Evolutionary conservation across 2,329 filamentous ascomycete genomes (phyloP).

Genomic region (Verticillium nonalfalfae): DNA sequence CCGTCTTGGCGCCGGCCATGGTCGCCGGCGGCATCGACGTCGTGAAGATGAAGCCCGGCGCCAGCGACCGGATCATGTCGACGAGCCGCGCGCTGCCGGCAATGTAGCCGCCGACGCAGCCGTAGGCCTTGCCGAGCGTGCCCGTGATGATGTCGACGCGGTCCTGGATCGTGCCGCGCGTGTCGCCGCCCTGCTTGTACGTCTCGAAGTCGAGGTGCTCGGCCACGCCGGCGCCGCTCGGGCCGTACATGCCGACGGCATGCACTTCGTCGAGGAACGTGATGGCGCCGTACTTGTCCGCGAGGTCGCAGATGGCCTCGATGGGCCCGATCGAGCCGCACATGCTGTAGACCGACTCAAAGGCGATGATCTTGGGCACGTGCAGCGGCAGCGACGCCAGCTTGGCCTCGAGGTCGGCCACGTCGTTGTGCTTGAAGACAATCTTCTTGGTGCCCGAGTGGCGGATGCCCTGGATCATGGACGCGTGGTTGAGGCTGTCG

Average conservation of each 20-base stretch:
- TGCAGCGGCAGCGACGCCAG: conserved; percentile 79
- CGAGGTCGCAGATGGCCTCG: conserved; percentile 89
- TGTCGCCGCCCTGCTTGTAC: conserved; percentile 62
- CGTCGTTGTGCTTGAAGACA: conserved; percentile 97
- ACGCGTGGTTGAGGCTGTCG: conserved; percentile 94
- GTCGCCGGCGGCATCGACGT: conserved; percentile 92
- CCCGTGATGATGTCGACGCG: conserved; percentile 97
- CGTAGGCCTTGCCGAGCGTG: conserved; percentile 95
- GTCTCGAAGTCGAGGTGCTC: conserved; percentile 95
- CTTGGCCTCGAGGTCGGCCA: conserved; percentile 89
- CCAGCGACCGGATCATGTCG: conserved; percentile 88
- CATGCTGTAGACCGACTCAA: conserved; percentile 99
- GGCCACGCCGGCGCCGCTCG: conserved; percentile 88
- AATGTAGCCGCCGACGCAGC: conserved; percentile 96
- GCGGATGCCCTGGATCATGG: conserved; percentile 98
- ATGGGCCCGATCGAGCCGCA: conserved; percentile 96
- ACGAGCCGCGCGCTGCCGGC: conserved; percentile 82
- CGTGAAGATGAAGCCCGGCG: conserved; percentile 97
- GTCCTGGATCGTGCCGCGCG: conserved; percentile 84
- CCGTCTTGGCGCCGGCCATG: conserved; percentile 88
- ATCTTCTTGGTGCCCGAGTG: conserved; percentile 96
- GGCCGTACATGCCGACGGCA: conserved; percentile 98
- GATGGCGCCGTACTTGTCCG: conserved; percentile 94
- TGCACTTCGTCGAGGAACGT: conserved; percentile 99
- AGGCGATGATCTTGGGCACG: conserved; percentile 95